Evolutionary conservation across 805 yeast species (phyloP).

Genomic region (Saturnispora galanensis): DNA sequence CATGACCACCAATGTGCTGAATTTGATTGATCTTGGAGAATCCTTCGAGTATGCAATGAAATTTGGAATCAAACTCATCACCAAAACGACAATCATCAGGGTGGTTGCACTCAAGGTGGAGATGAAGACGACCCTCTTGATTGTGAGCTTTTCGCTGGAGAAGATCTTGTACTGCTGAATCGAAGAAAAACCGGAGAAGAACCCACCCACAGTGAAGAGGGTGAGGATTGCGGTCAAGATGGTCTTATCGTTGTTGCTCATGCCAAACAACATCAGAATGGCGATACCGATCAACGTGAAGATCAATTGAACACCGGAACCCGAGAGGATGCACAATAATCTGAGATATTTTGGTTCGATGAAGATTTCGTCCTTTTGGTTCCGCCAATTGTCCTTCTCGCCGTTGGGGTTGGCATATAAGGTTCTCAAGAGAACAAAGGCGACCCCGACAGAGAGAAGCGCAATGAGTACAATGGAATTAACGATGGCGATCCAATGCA

Average conservation of each 20-base stretch:
- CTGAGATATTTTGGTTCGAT: conserved; percentile 40
- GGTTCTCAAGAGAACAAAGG: conserved; percentile 48
- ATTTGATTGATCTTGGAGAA: conserved; percentile 69
- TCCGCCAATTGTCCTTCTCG: conserved; percentile 9
- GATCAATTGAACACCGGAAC: conserved; percentile 67
- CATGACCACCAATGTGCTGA: conserved; percentile 58
- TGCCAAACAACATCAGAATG: conserved; percentile 44
- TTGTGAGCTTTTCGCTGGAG: conserved; percentile 30
- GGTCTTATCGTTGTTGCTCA: conserved; percentile 27
- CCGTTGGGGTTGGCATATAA: conserved; percentile 36
- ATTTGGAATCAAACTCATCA: conserved; percentile 47
- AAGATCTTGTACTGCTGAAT: conserved; percentile 52
- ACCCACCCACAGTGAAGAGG: conserved; percentile 59
- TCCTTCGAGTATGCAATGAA: conserved; percentile 66
- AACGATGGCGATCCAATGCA: conserved; percentile 72
- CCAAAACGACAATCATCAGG: conserved; percentile 38
- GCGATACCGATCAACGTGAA: conserved; percentile 58
- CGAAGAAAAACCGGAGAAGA: conserved; percentile 66
- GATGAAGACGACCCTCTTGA: conserved; percentile 23
- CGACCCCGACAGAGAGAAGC: conserved; percentile 55
- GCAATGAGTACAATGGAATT: conserved; percentile 60
- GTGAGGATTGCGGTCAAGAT: conserved; percentile 50
- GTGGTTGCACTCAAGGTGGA: conserved; percentile 40
- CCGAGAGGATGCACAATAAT: conserved; percentile 45
- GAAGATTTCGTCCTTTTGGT: conserved; percentile 37